Evolutionary conservation across 441 rosid species (phyloP), one percentile per base, ranked within the genome.

Genomic region (Croton laevigatus): DNA sequence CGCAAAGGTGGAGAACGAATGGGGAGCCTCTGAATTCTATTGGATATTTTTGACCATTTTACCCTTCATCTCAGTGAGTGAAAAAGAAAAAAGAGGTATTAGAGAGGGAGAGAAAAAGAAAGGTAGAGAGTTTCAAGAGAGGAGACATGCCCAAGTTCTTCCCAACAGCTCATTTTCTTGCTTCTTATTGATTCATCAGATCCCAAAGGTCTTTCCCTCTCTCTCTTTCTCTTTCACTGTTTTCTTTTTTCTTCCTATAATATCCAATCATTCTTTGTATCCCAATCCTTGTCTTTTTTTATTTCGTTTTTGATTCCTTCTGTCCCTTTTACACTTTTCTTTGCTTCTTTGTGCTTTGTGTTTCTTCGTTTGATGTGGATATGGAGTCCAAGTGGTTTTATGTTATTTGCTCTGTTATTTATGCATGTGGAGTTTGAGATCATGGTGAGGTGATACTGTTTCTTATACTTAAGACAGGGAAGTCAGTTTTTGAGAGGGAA

Each of bases 121-220:
- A 62, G 27, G 58, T 38, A 58, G 52, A 73, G 78, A 48, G 60
- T 75, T 70, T 58, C 61, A 65, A 49, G 78, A 37, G 75, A 71
- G 82, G 87, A 75, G 83, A 85, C 89, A 81, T 83, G 65, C 49
- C 58, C 40, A 32, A 65, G 20, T 57, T 65, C 75, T 72, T 45
- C 65, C 65, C 70, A 65, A 72, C 70, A 46, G 13, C 62, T 42
- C 57, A 57, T 11, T 53, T 51, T 44, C 10, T 45, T 61, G 54
- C 69, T 64, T 52, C 52, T 11, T 61, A 36, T 62, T 70, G 17
- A 34, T 51, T 53, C n/a, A 53, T 19, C 68, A 63, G 48, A 63
- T 71, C 75, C 68, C 63, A 54, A 54, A 71, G 69, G 75, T 64
- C 34, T 71, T n/a, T 16, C 34, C 23, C 51, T 60, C 45, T 59